Base-by-base conservation (phyloP, 208 protist species). In the Leishmania lainsoni region DNA sequence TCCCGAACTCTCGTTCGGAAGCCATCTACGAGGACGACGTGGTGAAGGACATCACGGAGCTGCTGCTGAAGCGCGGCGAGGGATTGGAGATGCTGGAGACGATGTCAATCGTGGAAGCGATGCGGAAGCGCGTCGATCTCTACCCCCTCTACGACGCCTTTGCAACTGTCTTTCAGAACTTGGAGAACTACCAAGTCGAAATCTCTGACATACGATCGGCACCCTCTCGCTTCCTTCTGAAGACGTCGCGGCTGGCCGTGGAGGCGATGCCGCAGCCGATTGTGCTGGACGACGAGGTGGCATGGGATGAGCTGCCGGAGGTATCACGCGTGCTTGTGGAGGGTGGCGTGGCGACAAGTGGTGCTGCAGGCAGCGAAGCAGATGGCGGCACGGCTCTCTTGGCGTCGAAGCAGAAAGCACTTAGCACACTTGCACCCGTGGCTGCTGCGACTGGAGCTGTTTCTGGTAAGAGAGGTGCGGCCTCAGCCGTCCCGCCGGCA, bases 131-230 rank as follows among this genome's bases (percentile, higher is more conserved):
- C 12, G 87, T 95, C 20, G 93, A 97, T 80, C 80, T 97, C 48
- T 86, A 88, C 20, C 89, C 94, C 5, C 75, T 97, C 17, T 97
- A 94, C 86, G 94, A 96, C 78, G 91, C 89, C 35, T 93, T 97
- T 77, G 87, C 93, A 12, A 85, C 82, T n/a, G 83, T 97, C 66
- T 97, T 97, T 79, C 79, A 89, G 49, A 88, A 86, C 8, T 81
- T 97, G 69, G 91, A 92, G 81, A 97, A 97, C 83, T 97, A 97
- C 79, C 89, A 91, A 78, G 88, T 97, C 35, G 86, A 96, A 79
- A 92, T 97, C 63, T 71, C 86, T 20, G 85, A 94, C 79, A 83
- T 97, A 22, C 81, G 94, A 39, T 56, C 81, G 35, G 85, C 78
- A 12, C 94, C 94, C 12, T 95, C 92, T 12, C 89, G 81, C 10